phyloP scores from a whole-genome alignment of 768 basidiomycete species.

The Agrocybe praecox region DNA sequence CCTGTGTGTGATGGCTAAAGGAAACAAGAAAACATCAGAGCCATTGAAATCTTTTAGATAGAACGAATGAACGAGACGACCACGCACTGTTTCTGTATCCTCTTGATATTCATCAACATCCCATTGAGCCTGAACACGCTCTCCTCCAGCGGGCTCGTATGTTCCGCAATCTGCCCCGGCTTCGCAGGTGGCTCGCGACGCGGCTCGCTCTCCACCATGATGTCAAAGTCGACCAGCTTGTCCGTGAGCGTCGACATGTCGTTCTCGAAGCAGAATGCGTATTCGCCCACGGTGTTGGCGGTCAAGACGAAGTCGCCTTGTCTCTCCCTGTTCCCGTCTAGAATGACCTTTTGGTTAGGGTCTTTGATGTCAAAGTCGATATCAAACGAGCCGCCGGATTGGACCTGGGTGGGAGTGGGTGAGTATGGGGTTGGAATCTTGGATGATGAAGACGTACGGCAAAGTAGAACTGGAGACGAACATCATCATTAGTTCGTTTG shows the following conservation, averaged over 20 bases:
- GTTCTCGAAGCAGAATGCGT: conserved; percentile 97
- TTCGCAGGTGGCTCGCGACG: conserved; percentile 88
- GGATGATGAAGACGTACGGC: conserved; percentile 77
- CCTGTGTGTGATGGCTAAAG: conserved; percentile 87
- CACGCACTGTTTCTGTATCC: conserved; percentile 92
- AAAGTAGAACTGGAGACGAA: conserved; percentile 84
- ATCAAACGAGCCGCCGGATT: conserved; percentile 97
- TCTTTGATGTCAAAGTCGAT: conserved; percentile 94
- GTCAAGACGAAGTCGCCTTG: conserved; percentile 98
- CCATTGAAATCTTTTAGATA: neutral
- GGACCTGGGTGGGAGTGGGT: conserved; percentile 57
- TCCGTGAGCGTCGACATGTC: conserved; percentile 94
- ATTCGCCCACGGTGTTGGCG: conserved; percentile 88
- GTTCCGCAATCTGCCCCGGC: conserved; percentile 85
- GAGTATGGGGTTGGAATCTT: neutral
- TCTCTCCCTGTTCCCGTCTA: conserved; percentile 87
- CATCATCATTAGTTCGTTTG: too few species aligned
- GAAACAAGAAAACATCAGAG: conserved; percentile 5
- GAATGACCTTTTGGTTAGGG: conserved; percentile 83
- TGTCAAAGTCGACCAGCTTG: conserved; percentile 94
- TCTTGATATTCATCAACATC: conserved; percentile 85
- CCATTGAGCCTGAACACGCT: conserved; percentile 91
- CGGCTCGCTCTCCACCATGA: conserved; percentile 99
- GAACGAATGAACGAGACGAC: neutral
- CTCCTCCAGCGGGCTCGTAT: conserved; percentile 93